Conservation (phyloP, 2,329 filamentous ascomycete genomes). For the Dothideomycetidae sp. region DNA sequence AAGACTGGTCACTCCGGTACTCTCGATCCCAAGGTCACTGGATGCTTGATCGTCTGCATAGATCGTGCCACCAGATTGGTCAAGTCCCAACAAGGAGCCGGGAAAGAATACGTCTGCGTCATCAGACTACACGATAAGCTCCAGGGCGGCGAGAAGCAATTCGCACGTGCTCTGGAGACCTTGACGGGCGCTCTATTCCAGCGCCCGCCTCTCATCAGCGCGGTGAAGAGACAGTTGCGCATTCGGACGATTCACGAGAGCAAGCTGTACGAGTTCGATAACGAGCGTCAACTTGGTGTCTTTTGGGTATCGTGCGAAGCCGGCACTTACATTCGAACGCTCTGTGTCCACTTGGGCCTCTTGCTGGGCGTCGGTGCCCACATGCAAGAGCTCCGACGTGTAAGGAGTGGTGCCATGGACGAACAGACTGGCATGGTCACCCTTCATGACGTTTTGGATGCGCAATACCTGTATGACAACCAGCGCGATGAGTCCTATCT, state of each 20-base stretch:
- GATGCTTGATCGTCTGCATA: slow-evolving; percentile 87
- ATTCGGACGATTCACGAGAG: slow-evolving; percentile 96
- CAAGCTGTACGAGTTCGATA: slow-evolving; percentile 93
- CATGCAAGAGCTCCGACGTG: slow-evolving; percentile 95
- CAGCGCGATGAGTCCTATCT: slow-evolving; percentile 87
- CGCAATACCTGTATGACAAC: slow-evolving; percentile 93
- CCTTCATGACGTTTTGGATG: slow-evolving; percentile 87
- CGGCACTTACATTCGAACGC: slow-evolving; percentile 95
- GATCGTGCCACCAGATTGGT: slow-evolving; percentile 94
- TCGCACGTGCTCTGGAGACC: slow-evolving; percentile 85
- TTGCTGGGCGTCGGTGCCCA: slow-evolving; percentile 74
- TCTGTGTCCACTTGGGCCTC: slow-evolving; percentile 83
- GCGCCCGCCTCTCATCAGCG: slow-evolving; percentile 90
- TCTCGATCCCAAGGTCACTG: slow-evolving; percentile 94
- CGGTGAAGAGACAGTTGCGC: slow-evolving; percentile 96
- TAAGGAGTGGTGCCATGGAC: slow-evolving; percentile 87
- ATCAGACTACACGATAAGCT: slow-evolving; percentile 92
- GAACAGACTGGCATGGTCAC: slow-evolving; percentile 83
- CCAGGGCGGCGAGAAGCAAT: slow-evolving; percentile 81
- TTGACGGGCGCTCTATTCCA: slow-evolving; percentile 95
- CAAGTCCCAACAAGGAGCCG: slow-evolving; percentile 96
- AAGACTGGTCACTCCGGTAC: slow-evolving; percentile 98
- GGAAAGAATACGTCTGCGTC: slow-evolving; percentile 97
- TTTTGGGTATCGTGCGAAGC: slow-evolving; percentile 99
- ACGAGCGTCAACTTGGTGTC: slow-evolving; percentile 89